These are phyloP conservation scores for Fusarium lateritium DNA, from an alignment of 2,329 filamentous ascomycete species.

Conservation along the genomic window DNA sequence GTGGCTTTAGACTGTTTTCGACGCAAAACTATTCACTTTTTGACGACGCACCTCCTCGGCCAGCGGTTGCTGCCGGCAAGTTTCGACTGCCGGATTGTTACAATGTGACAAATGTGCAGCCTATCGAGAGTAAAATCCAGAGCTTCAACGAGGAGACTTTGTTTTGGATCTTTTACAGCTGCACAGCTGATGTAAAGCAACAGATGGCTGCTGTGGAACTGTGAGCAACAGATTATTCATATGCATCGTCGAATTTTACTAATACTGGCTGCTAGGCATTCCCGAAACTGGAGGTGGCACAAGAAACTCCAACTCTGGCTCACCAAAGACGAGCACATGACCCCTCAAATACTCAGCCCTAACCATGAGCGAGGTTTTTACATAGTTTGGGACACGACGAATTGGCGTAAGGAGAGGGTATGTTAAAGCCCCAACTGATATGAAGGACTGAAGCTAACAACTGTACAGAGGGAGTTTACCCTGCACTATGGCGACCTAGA, in stretches of 20 bases:
- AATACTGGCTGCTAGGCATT: conserved; percentile 63
- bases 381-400: conserved; percentile 74
- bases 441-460: conserved; percentile 27
- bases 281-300: conserved; percentile 78
- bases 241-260: background rate
- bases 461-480: conserved; percentile 69
- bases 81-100: conserved; percentile 76
- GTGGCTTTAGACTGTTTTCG: conserved; percentile 64
- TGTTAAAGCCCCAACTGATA: conserved; percentile 49
- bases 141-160: conserved; percentile 79
- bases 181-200: conserved; percentile 73
- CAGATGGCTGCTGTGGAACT: conserved; percentile 74
- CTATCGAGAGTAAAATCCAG: conserved; percentile 74
- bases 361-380: conserved; percentile 76
- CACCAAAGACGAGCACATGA: conserved; percentile 77
- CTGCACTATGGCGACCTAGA: conserved; percentile 75
- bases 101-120: conserved; percentile 75
- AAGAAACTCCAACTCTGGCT: conserved; percentile 77
- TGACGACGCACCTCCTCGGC: conserved; percentile 71
- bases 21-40: conserved; percentile 74
- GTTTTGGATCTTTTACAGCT: conserved; percentile 80
- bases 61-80: conserved; percentile 65
- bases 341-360: conserved; percentile 70
- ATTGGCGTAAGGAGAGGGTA: conserved; percentile 75
- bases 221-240: conserved; percentile 57